These are phyloP conservation scores for Pseudogymnoascus pannorum DNA, from an alignment of 2,329 filamentous ascomycete genomes.

Conservation along the genomic window DNA sequence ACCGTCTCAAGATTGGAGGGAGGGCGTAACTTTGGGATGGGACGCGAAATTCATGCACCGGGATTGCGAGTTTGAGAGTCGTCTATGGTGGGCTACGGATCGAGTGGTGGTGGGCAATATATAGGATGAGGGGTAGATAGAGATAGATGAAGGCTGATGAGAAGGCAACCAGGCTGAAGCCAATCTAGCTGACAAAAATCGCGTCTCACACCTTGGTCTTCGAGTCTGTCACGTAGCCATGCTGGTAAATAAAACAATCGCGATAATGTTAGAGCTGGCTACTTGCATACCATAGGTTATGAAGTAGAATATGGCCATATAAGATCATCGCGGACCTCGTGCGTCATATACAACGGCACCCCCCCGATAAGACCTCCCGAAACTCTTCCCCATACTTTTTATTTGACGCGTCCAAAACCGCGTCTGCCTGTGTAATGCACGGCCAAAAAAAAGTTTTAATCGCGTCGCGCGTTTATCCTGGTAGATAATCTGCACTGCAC, in stretches of 20 bases:
- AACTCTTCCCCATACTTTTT: neutral
- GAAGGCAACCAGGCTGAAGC: conserved; percentile 1
- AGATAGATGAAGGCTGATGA: neutral
- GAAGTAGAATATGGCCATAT: neutral
- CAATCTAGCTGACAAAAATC: neutral
- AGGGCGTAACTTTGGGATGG: neutral
- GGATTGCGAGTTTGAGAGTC: neutral
- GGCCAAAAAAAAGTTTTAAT: neutral
- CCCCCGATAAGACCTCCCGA: neutral
- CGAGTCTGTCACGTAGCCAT: neutral
- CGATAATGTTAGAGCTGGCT: neutral
- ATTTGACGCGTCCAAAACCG: neutral
- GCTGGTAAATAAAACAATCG: neutral
- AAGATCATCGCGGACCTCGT: neutral
- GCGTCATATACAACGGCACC: conserved; percentile 5
- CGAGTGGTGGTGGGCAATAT: neutral
- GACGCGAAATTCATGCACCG: neutral
- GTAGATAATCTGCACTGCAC: neutral
- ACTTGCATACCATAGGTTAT: neutral
- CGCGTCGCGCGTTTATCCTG: conserved; percentile 4
- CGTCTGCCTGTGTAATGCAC: neutral
- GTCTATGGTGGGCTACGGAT: neutral
- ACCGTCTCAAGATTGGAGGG: neutral
- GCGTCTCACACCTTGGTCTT: neutral
- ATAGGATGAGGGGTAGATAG: neutral